Conservation (phyloP, 2,329 filamentous ascomycete species). For the Xylaria sp. region DNA sequence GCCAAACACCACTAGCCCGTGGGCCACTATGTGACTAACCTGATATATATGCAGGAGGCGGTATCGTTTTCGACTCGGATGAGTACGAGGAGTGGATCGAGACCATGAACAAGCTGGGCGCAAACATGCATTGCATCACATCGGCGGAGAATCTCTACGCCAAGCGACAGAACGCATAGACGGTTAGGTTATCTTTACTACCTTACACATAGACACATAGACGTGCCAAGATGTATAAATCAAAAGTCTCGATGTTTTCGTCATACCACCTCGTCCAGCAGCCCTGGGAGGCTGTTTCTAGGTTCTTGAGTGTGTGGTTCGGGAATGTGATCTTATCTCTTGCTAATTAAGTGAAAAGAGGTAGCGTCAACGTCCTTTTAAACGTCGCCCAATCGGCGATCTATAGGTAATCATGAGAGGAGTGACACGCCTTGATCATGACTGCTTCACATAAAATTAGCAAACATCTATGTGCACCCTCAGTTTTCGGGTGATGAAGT, state of each 20-base stretch:
- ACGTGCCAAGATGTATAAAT: constrained; percentile 15
- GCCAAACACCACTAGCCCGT: not conserved
- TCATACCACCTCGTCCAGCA: not conserved
- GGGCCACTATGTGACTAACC: constrained; percentile 8
- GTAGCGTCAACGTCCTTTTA: not conserved
- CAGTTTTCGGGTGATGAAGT: not conserved
- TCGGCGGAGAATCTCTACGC: constrained; percentile 78
- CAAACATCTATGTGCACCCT: not conserved
- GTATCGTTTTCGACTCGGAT: constrained; percentile 95
- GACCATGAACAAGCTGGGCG: constrained; percentile 93
- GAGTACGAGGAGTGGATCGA: constrained; percentile 92
- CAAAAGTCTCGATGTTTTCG: constrained; percentile 5
- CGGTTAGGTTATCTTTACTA: not conserved
- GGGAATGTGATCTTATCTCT: not conserved
- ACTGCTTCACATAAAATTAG: not conserved
- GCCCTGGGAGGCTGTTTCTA: not conserved
- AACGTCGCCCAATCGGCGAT: not conserved
- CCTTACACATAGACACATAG: constrained; percentile 16
- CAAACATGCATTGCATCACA: constrained; percentile 89
- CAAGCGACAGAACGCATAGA: constrained; percentile 48
- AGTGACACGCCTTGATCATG: not conserved
- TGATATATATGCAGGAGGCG: constrained; percentile 66
- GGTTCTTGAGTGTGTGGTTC: not conserved
- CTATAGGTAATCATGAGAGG: not conserved
- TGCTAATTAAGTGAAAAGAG: not conserved